phyloP scores from a whole-genome alignment of 768 basidiomycete species.

The Saitozyma sp. region DNA sequence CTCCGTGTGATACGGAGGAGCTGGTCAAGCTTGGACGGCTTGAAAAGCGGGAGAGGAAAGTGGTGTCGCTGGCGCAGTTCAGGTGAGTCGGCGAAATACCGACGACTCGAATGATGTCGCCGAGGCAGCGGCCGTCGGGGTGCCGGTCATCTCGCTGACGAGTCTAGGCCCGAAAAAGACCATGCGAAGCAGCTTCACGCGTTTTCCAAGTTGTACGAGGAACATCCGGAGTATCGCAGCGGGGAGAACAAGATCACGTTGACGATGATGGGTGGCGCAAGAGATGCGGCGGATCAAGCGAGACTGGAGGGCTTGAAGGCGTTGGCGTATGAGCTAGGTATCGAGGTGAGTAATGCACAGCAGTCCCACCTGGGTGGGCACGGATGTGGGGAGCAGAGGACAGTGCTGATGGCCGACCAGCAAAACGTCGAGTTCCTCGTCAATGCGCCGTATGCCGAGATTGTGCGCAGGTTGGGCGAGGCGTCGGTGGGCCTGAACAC shows the following conservation, averaged over 20 bases:
- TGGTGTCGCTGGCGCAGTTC: constrained; percentile 91
- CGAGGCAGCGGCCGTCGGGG: neutral
- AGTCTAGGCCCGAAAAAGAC: constrained; percentile 81
- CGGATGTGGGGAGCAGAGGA: neutral
- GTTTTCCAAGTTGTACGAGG: constrained; percentile 62
- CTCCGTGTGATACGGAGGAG: constrained; percentile 83
- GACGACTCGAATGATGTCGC: too few relatives aligned
- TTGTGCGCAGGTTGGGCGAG: constrained; percentile 69
- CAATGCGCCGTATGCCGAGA: constrained; percentile 73
- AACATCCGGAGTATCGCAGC: constrained; percentile 62
- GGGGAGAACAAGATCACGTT: constrained; percentile 58
- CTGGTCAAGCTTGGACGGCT: constrained; percentile 55
- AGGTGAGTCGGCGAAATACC: constrained; percentile 54
- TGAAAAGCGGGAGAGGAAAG: constrained; percentile 59
- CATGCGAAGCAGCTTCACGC: constrained; percentile 76
- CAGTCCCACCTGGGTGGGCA: neutral
- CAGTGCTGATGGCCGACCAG: constrained; percentile 54
- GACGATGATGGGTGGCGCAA: constrained; percentile 77
- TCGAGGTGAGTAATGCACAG: constrained; percentile 61
- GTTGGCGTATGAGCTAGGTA: constrained; percentile 64
- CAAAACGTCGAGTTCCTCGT: constrained; percentile 72
- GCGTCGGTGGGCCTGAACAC: constrained; percentile 87
- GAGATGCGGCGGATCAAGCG: constrained; percentile 72
- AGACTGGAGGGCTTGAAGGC: constrained; percentile 65
- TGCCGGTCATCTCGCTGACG: constrained; percentile 1